Percentiles rank a stretch among this genome's conserved stretches.
phyloP scores from a whole-genome alignment of 345 rosid species.

The Bruguiera gymnorhiza region DNA sequence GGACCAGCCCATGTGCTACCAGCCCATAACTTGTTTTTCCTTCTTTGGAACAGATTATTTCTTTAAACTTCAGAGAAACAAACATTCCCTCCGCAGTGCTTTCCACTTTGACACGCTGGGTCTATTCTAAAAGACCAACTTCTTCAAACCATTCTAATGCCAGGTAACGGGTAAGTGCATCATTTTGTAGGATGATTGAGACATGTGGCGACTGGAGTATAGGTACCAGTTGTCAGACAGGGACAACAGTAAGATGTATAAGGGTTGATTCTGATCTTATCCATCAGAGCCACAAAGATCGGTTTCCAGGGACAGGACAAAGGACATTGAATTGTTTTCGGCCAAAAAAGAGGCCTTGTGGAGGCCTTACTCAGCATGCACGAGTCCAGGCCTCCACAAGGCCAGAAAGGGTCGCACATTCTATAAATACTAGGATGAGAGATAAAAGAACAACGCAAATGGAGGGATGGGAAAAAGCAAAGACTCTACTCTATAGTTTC shows the following conservation, averaged over 20 bases:
- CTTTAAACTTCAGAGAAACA: conserved; percentile 36
- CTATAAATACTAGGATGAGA: conserved; percentile 34
- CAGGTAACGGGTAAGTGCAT: conserved; percentile 34
- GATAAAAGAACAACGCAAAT: conserved; percentile 10
- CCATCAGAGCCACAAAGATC: conserved; percentile 49
- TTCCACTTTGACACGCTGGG: conserved; percentile 36
- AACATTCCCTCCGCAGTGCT: conserved; percentile 47
- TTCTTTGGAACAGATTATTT: background rate
- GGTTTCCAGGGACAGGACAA: conserved; percentile 31
- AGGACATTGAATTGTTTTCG: conserved; percentile 37
- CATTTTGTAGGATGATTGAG: background rate
- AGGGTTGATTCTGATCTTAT: background rate
- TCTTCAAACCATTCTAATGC: conserved; percentile 37
- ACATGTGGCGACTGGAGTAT: background rate
- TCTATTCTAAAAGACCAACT: conserved; percentile 51
- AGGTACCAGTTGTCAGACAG: background rate
- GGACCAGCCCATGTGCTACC: too few relatives aligned
- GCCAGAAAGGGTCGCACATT: conserved; percentile 32
- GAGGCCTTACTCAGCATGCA: conserved; percentile 70
- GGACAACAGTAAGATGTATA: background rate
- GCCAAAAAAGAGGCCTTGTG: conserved; percentile 52
- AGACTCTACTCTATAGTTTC: background rate
- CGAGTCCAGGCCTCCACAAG: too few relatives aligned
- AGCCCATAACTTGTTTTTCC: too few relatives aligned
- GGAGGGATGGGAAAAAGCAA: conserved; percentile 7